These are phyloP conservation scores for Thermoascus crustaceus DNA, from an alignment of 2,329 filamentous ascomycete species.

Conservation along the genomic window DNA sequence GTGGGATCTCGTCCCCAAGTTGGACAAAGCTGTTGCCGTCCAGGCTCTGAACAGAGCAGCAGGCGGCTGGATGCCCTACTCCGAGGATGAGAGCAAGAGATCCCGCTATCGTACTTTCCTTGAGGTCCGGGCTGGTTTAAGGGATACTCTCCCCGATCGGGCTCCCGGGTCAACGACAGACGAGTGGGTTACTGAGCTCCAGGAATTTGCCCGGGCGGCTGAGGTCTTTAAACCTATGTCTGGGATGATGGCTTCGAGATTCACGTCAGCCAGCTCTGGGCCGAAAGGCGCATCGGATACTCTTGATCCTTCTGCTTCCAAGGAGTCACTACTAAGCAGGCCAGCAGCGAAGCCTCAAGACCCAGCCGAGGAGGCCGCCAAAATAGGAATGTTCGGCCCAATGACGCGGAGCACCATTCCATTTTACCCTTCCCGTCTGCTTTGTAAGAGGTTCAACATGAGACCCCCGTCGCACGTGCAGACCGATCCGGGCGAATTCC, in stretches of 20 bases:
- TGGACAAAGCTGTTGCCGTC: slow-evolving; percentile 59
- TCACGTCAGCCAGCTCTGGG: slow-evolving; percentile 55
- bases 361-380: slow-evolving; percentile 77
- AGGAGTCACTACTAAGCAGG: slow-evolving; percentile 38
- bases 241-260: slow-evolving; percentile 85
- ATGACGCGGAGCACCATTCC: slow-evolving; percentile 66
- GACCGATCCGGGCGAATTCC: slow-evolving; percentile 39
- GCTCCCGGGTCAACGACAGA: slow-evolving; percentile 48
- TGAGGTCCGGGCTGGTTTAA: slow-evolving; percentile 62
- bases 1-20: slow-evolving; percentile 51
- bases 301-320: slow-evolving; percentile 17
- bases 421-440: slow-evolving; percentile 71
- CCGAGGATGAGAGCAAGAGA: slow-evolving; percentile 70
- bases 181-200: slow-evolving; percentile 72
- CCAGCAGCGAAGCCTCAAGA: slow-evolving; percentile 55
- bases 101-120: slow-evolving; percentile 75
- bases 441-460: slow-evolving; percentile 97
- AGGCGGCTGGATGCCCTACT: slow-evolving; percentile 71
- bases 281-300: slow-evolving; percentile 33
- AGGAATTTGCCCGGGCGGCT: slow-evolving; percentile 66
- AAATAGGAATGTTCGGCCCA: slow-evolving; percentile 82
- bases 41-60: slow-evolving; percentile 60
- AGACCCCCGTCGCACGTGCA: slow-evolving; percentile 62
- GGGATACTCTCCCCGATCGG: slow-evolving; percentile 50
- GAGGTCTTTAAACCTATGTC: slow-evolving; percentile 86